Conservation (phyloP, 1,284 basidiomycete genomes). For the Prillingera fragicola region DNA sequence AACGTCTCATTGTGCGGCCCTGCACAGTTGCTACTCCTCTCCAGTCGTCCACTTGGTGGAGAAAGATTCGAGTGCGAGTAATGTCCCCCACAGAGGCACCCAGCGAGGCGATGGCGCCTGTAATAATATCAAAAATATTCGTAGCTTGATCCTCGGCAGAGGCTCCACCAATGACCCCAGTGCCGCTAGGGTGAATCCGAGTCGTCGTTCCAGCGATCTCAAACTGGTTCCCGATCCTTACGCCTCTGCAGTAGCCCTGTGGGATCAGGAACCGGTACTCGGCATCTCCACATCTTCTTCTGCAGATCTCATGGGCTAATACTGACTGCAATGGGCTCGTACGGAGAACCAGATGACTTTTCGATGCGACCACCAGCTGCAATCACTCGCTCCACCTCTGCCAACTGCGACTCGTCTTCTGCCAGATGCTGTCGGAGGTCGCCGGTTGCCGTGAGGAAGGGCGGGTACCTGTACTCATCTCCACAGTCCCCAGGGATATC, state of each 20-base stretch:
- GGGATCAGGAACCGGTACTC: too few relatives aligned
- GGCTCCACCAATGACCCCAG: slow-evolving; percentile 2
- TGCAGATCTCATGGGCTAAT: too few relatives aligned
- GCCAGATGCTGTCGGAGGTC: too few relatives aligned
- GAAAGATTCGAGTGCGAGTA: slow-evolving; percentile 14
- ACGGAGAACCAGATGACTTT: slow-evolving; percentile 4
- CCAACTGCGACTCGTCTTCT: neutral
- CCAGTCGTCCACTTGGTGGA: slow-evolving; percentile 11
- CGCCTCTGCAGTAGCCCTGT: slow-evolving; percentile 8
- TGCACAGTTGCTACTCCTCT: slow-evolving; percentile 9
- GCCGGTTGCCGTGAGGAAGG: slow-evolving; percentile 5
- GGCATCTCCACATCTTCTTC: too few relatives aligned
- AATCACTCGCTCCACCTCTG: slow-evolving; percentile 6
- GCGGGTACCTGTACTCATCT: slow-evolving; percentile 12
- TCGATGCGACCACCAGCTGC: slow-evolving; percentile 4
- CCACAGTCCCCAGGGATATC: slow-evolving; percentile 4
- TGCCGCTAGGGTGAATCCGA: slow-evolving; percentile 1
- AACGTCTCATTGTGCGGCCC: slow-evolving; percentile 6
- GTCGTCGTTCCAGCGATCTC: slow-evolving; percentile 13
- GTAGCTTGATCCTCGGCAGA: slow-evolving; percentile 15
- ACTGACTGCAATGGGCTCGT: slow-evolving; percentile 11
- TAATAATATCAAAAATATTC: slow-evolving; percentile 19
- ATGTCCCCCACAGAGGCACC: slow-evolving; percentile 14
- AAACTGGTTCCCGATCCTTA: slow-evolving; percentile 7
- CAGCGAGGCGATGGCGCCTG: slow-evolving; percentile 8